Percentiles rank a stretch among this genome's conserved stretches.
Evolutionary conservation across 2,329 filamentous ascomycete genomes (phyloP).

Genomic region (Xylariaceae sp.): DNA sequence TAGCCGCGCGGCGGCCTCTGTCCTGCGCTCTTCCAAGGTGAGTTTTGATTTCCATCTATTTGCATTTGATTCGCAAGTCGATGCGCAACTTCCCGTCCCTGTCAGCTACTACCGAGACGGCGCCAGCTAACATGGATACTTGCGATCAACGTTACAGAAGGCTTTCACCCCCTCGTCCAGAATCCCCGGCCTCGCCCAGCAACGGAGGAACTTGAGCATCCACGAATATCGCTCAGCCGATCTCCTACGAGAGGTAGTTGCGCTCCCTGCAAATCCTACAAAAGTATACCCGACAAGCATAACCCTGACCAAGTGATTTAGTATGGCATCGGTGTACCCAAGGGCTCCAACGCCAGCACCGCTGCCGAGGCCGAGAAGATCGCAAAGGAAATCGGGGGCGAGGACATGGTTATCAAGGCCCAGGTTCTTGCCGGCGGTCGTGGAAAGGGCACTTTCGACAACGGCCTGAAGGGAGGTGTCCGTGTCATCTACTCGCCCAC

Average conservation of each 20-base stretch:
- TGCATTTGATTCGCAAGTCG: not conserved
- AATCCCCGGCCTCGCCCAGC: constrained; percentile 64
- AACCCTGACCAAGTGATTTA: constrained; percentile 36
- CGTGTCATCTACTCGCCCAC: constrained; percentile 98
- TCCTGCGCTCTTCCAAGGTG: constrained; percentile 73
- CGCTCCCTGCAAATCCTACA: constrained; percentile 16
- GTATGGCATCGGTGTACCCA: constrained; percentile 93
- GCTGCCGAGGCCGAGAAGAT: constrained; percentile 85
- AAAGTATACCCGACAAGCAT: constrained; percentile 7
- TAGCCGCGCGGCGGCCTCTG: constrained; percentile 73
- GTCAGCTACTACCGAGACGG: not conserved
- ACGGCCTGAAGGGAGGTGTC: constrained; percentile 97
- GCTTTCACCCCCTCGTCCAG: constrained; percentile 45
- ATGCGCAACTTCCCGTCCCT: not conserved
- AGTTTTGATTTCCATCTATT: constrained; percentile 22
- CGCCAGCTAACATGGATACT: constrained; percentile 2
- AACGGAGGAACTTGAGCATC: constrained; percentile 86
- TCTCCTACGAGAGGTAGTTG: constrained; percentile 65
- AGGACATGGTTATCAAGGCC: constrained; percentile 99
- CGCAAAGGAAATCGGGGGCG: constrained; percentile 83
- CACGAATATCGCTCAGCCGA: constrained; percentile 97
- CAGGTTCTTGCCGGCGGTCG: constrained; percentile 96
- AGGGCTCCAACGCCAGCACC: constrained; percentile 77
- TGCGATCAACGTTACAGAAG: constrained; percentile 19
- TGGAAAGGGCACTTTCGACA: constrained; percentile 97